These are phyloP conservation scores for Colletotrichum sp. DNA, from an alignment of 2,329 filamentous ascomycete species.

Conservation along the genomic window DNA sequence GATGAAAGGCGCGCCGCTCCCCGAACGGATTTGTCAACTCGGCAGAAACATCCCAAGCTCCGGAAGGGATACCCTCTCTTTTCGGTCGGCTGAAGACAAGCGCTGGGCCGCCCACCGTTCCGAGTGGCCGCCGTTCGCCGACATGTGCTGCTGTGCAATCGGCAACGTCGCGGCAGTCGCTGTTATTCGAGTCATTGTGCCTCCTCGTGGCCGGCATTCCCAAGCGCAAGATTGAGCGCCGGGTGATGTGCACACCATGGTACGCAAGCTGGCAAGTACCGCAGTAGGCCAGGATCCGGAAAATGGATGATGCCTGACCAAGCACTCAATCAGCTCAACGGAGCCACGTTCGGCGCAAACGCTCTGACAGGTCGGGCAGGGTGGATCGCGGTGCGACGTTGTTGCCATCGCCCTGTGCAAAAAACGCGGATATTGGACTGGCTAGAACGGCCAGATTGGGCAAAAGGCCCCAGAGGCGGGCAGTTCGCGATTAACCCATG, in stretches of 20 bases:
- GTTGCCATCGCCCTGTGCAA: neutral
- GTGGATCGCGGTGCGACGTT: conserved; percentile 10
- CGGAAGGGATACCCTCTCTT: neutral
- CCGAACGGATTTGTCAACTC: neutral
- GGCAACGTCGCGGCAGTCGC: neutral
- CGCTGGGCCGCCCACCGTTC: neutral
- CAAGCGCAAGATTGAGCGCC: neutral
- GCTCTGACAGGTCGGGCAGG: conserved; percentile 5
- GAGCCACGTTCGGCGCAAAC: conserved; percentile 9
- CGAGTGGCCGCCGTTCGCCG: neutral
- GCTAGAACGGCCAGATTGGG: neutral
- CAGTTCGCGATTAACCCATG: neutral
- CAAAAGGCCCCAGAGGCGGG: neutral
- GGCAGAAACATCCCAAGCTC: neutral
- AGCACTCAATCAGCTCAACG: neutral
- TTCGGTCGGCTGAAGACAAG: neutral
- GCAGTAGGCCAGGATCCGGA: neutral
- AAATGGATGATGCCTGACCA: conserved; percentile 13
- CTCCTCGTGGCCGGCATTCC: neutral
- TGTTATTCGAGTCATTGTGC: neutral
- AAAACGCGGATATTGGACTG: conserved; percentile 1
- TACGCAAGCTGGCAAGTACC: neutral
- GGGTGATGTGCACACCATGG: neutral
- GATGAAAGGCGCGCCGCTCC: neutral
- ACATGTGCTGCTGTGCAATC: neutral